phyloP scores from a whole-genome alignment of 352 stramenopile genomes.

The Saprolegnia diclina region DNA sequence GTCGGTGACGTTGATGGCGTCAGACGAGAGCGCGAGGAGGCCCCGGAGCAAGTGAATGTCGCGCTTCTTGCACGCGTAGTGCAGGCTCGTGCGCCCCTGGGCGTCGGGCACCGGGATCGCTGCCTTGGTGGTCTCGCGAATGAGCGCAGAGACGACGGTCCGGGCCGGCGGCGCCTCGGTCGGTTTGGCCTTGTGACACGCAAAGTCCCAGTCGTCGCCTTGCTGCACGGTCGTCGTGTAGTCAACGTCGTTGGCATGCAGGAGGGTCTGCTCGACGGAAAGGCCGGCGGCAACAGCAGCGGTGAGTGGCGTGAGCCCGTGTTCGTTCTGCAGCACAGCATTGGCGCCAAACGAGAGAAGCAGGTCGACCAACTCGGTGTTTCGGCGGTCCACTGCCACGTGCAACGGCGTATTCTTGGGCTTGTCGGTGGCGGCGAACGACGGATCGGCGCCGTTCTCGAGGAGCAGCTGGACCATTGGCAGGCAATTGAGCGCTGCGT shows the following conservation, averaged over 20 bases:
- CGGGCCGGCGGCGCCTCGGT: not conserved
- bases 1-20: slow-evolving; percentile 47
- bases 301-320: slow-evolving; percentile 19
- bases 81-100: slow-evolving; percentile 47
- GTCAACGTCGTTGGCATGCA: slow-evolving; percentile 18
- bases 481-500: not conserved
- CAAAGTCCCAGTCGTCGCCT: slow-evolving; percentile 15
- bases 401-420: slow-evolving; percentile 46
- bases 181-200: not conserved
- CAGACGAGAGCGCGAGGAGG: slow-evolving; percentile 36
- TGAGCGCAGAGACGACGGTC: slow-evolving; percentile 45
- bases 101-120: slow-evolving; percentile 41
- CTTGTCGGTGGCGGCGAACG: slow-evolving; percentile 28
- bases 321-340: slow-evolving; percentile 23
- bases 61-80: slow-evolving; percentile 53
- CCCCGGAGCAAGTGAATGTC: slow-evolving; percentile 52
- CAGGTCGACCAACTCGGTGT: slow-evolving; percentile 36
- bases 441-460: slow-evolving; percentile 13
- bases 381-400: slow-evolving; percentile 45
- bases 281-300: slow-evolving; percentile 5
- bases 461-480: slow-evolving; percentile 4
- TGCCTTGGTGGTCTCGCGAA: slow-evolving; percentile 42
- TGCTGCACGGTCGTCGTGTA: not conserved
- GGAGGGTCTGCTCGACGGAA: slow-evolving; percentile 16
- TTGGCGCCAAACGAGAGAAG: slow-evolving; percentile 43